Evolutionary conservation across 805 yeast species (phyloP).

Genomic region (Priceomyces carsonii): DNA sequence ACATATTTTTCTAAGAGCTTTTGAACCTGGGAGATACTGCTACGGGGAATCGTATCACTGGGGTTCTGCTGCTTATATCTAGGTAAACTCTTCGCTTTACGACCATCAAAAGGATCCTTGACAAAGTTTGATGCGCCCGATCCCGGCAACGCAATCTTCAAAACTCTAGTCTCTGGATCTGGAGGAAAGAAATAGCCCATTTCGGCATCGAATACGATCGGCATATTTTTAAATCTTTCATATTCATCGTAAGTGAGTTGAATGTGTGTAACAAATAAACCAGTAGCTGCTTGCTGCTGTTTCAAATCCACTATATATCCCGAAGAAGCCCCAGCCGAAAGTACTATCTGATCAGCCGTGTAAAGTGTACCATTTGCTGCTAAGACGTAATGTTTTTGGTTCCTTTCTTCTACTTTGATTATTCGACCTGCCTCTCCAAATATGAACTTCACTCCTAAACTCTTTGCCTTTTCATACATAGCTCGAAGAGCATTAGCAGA

Average conservation of each 20-base stretch:
- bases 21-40: slow-evolving; percentile 25
- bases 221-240: slow-evolving; percentile 35
- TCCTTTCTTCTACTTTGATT: slow-evolving; percentile 1
- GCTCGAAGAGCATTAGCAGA: slow-evolving; percentile 38
- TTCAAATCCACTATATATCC: slow-evolving; percentile 28
- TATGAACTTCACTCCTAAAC: slow-evolving; percentile 12
- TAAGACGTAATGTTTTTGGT: slow-evolving; percentile 17
- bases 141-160: slow-evolving; percentile 36
- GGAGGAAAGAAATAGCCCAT: slow-evolving; percentile 51
- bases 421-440: slow-evolving; percentile 15
- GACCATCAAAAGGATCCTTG: slow-evolving; percentile 8
- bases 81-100: slow-evolving; percentile 30
- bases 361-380: slow-evolving; percentile 23
- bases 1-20: slow-evolving; percentile 27
- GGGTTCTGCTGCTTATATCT: slow-evolving; percentile 25
- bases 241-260: slow-evolving; percentile 35
- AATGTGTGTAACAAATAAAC: slow-evolving; percentile 37
- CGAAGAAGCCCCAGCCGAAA: slow-evolving; percentile 40
- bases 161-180: slow-evolving; percentile 29
- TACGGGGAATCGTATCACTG: slow-evolving; percentile 32
- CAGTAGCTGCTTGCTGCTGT: slow-evolving; percentile 34
- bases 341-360: slow-evolving; percentile 33
- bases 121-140: slow-evolving; percentile 24
- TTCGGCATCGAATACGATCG: slow-evolving; percentile 43
- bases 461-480: slow-evolving; percentile 20